Percentiles rank a stretch among this genome's conserved stretches.
Evolutionary conservation across 371 early-diverging fungal species (phyloP).

Genomic region (Actinomortierella ambigua): DNA sequence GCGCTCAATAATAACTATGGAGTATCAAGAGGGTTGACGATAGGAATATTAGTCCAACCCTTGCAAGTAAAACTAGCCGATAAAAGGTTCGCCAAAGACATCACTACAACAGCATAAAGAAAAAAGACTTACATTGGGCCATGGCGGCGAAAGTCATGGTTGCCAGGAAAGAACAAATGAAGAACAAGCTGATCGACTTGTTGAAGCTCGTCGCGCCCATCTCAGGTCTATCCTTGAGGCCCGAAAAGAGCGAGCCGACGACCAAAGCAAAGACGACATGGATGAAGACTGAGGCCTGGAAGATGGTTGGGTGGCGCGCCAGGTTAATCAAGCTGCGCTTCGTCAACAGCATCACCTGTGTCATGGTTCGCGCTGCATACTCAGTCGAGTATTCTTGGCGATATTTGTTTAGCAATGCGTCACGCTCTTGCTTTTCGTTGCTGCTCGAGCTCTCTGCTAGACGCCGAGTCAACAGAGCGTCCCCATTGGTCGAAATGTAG

Average conservation of each 20-base stretch:
- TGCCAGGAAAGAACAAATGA: slow-evolving; percentile 42
- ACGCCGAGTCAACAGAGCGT: slow-evolving; percentile 23
- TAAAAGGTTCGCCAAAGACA: not conserved
- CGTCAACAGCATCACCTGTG: slow-evolving; percentile 34
- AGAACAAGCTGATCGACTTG: slow-evolving; percentile 41
- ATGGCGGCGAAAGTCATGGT: slow-evolving; percentile 38
- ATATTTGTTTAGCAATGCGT: slow-evolving; percentile 24
- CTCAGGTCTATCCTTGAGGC: slow-evolving; percentile 35
- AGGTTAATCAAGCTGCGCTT: slow-evolving; percentile 42
- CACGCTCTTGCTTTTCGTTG: slow-evolving; percentile 25
- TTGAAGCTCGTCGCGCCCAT: slow-evolving; percentile 39
- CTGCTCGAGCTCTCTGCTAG: slow-evolving; percentile 14
- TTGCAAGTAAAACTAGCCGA: no score
- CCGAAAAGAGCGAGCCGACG: slow-evolving; percentile 42
- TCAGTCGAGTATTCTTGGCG: slow-evolving; percentile 35
- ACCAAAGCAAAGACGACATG: slow-evolving; percentile 42
- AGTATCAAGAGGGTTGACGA: no score
- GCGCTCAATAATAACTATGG: slow-evolving; percentile 37
- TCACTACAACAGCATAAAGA: not conserved
- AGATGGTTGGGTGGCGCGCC: slow-evolving; percentile 41
- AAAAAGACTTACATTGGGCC: slow-evolving; percentile 33
- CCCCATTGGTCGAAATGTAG: slow-evolving; percentile 21
- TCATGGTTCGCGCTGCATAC: slow-evolving; percentile 31
- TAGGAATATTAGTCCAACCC: no score
- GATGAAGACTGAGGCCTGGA: slow-evolving; percentile 40